Evolutionary conservation across 495 filamentous ascomycete genomes (phyloP), one percentile per base, ranked within the genome.

Genomic region (Trypethelium eluteriae): DNA sequence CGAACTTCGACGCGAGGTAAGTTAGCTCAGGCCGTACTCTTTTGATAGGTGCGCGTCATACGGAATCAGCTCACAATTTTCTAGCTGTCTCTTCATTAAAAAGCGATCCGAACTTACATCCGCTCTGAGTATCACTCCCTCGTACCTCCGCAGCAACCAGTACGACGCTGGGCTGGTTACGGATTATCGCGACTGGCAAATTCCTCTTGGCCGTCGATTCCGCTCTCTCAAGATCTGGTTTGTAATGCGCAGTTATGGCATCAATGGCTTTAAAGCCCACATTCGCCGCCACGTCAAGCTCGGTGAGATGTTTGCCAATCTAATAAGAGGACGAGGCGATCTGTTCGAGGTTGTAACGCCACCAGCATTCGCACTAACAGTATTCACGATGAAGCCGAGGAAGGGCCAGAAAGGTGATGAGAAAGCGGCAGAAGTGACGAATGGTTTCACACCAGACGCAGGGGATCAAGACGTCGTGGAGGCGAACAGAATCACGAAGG

Each of bases 111-210:
- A 91, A 73, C 82, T 98, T 36, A 89, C 87, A 34, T 83, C 88
- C 65, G 88, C 92, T 2, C 84, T 97, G 38, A 88, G 86, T 72
- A 88, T 97, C 75, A 90, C 88, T 62, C 91, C 90, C 2, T 83
- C 88, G 7, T 98, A 95, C 77, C 84, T 95, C 9, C 82, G 85
- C 67, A 96, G 96, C 76, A 75, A 84, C 2, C 91, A 88, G 76
- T 88, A 88, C 0, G 90, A 92, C 66, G 83, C 82, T 56, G 93
- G 93, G 1, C 82, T 92, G 5, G 94, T 98, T 2, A 96, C 92
- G 44, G 94, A 98, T 74, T 98, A 98, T 78, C 86, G 94, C 35
- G 95, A 98, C 81, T 98, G 94, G 94, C 92, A 95, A 76, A 96
- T 98, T 73, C 94, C 94, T 11, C 85, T 98, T 0, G 94, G 94